phyloP scores from a whole-genome alignment of 2,329 filamentous ascomycete genomes.

The Sordariomycetes sp. region DNA sequence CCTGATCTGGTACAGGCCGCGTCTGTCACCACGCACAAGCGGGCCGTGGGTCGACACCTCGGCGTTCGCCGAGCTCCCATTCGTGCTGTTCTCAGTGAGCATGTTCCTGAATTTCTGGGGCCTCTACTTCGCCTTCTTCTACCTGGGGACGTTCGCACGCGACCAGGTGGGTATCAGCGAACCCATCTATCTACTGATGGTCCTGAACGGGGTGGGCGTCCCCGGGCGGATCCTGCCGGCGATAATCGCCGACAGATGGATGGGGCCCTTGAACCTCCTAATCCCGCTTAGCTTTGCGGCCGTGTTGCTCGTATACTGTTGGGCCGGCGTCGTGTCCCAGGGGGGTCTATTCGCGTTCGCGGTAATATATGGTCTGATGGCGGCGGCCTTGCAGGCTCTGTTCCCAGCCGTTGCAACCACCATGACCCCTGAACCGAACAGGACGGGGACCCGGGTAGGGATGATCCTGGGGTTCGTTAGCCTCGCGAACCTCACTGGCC shows the following conservation, averaged over 20 bases:
- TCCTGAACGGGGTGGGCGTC: conserved; percentile 40
- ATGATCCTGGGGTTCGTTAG: conserved; percentile 23
- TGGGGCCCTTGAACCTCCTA: conserved; percentile 40
- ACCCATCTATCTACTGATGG: conserved; percentile 14
- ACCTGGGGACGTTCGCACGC: conserved; percentile 36
- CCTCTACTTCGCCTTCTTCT: conserved; percentile 33
- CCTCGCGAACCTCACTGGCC: conserved; percentile 16
- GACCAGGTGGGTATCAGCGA: conserved; percentile 14
- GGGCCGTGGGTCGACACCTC: conserved; percentile 30
- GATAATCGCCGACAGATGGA: conserved; percentile 32
- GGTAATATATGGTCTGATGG: conserved; percentile 37
- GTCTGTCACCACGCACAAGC: conserved; percentile 25
- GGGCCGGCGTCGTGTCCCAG: conserved; percentile 13
- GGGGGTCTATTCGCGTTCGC: conserved; percentile 18
- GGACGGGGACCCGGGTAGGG: conserved; percentile 20
- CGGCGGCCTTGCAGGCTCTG: conserved; percentile 36
- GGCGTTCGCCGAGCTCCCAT: conserved; percentile 29
- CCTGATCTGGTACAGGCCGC: conserved; percentile 25
- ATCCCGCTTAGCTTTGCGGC: conserved; percentile 22
- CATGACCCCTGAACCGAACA: conserved; percentile 19
- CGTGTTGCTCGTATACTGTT: conserved; percentile 16
- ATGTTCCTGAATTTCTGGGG: conserved; percentile 23
- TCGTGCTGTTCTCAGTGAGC: conserved; percentile 20
- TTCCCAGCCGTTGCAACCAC: conserved; percentile 38
- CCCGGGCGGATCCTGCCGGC: conserved; percentile 36